Evolutionary conservation across 495 filamentous ascomycete genomes (phyloP).

Genomic region (Penicillium bovifimosum): DNA sequence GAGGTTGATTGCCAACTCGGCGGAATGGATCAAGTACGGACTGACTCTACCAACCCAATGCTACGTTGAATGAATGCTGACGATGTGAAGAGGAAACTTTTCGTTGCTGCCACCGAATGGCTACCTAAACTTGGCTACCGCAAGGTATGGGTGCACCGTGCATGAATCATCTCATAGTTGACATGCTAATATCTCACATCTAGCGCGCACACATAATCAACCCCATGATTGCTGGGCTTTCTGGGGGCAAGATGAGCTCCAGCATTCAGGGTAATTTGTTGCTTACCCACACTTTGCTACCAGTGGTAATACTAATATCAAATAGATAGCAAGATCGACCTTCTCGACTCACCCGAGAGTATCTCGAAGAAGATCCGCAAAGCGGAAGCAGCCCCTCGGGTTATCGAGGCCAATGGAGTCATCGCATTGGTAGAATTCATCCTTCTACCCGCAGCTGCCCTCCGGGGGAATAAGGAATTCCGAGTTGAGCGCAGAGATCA

Average conservation of each 20-base stretch:
- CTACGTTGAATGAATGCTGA: neutral
- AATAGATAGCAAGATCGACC: constrained; percentile 65
- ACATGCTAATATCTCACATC: no score
- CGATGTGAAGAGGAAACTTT: constrained; percentile 68
- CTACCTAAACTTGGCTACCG: constrained; percentile 42
- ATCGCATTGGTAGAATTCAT: constrained; percentile 79
- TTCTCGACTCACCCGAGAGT: constrained; percentile 69
- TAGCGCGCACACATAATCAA: constrained; percentile 82
- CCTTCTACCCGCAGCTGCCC: constrained; percentile 61
- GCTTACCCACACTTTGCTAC: neutral
- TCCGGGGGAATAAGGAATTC: constrained; percentile 35
- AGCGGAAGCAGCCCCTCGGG: constrained; percentile 66
- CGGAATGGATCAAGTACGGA: constrained; percentile 29
- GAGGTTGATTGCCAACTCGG: constrained; percentile 74
- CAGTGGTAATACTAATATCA: constrained; percentile 11
- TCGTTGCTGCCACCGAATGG: constrained; percentile 64
- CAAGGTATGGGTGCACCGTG: constrained; percentile 30
- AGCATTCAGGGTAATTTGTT: constrained; percentile 36
- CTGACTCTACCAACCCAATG: neutral
- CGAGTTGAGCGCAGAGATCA: constrained; percentile 34
- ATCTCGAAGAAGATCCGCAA: constrained; percentile 79
- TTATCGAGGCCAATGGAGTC: constrained; percentile 80
- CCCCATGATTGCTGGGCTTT: constrained; percentile 81
- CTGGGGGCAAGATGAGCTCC: constrained; percentile 75
- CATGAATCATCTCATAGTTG: neutral